Evolutionary conservation across 2,329 filamentous ascomycete species (phyloP), one percentile per base, ranked within the genome.

Genomic region (Aspergillus sp.): DNA sequence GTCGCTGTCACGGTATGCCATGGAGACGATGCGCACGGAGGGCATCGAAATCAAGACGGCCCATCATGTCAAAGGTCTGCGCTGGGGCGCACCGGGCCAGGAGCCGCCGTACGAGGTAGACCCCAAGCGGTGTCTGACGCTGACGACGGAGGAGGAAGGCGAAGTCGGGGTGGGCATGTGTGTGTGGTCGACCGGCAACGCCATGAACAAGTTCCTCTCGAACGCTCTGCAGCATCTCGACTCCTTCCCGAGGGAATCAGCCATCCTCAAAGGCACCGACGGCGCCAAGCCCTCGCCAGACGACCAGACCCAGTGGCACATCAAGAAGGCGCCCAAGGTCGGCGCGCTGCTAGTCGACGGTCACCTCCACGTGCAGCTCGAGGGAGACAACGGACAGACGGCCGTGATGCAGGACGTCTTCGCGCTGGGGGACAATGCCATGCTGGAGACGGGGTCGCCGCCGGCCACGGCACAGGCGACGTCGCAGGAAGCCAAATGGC

Each of bases 381-480:
- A 73, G 10, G 67, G 63, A 2, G 50, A 60, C 27, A 48, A 59
- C 29, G 64, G 62, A 9, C 49, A 61, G 29, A 61, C 53, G 2
- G 73, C 70, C 2, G 66, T 74, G 3, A 64, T 80, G 38, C 64
- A 72, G 12, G 75, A 80, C 49, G 77, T 81, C 43, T 78, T 71
- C 45, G 68, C 75, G 1, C 57, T 79, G 6, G 79, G 79, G 12
- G 79, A 81, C 62, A 81, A 78, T 52, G 76, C 75, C 0, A 71
- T 73, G 51, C 64, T 74, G 1, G 76, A 79, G 57, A 71, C 64
- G 2, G 74, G 73, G 1, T 60, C 67, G 0, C 77, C 69, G 1
- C 79, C 79, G 0, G 77, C 78, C 0, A 82, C 79, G 0, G 78
- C 79, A 2, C 79, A 80, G 59, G 78, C 79, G 0, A 76, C 78